Conservation (phyloP, 805 yeast species). For the Lipomyces yamadae region DNA sequence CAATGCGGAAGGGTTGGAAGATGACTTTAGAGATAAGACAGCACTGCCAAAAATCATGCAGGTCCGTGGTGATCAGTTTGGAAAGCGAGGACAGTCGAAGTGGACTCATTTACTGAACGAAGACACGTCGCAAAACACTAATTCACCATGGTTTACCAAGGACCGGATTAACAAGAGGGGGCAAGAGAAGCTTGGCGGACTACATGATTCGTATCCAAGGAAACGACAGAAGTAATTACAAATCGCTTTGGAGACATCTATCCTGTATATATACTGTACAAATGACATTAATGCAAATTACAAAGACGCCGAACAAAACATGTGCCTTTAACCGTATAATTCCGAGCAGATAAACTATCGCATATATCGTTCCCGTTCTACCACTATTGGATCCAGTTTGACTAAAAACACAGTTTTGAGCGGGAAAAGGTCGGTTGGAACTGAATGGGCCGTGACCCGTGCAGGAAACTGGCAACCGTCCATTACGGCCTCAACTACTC, state of each 20-base stretch:
- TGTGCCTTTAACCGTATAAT: background rate
- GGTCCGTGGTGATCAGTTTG: conserved; percentile 41
- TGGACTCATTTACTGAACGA: conserved; percentile 43
- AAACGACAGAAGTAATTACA: conserved; percentile 20
- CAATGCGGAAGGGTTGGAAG: conserved; percentile 41
- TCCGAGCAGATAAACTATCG: conserved; percentile 13
- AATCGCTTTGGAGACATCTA: background rate
- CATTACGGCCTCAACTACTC: conserved; percentile 79
- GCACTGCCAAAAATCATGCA: conserved; percentile 43
- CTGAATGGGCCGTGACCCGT: conserved; percentile 80
- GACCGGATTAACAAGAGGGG: conserved; percentile 21
- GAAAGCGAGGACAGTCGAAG: conserved; percentile 43
- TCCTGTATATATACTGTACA: background rate
- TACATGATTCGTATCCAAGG: conserved; percentile 20
- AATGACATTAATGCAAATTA: background rate
- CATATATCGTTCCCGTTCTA: conserved; percentile 56
- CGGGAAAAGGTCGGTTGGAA: conserved; percentile 63
- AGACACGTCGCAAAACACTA: conserved; percentile 41
- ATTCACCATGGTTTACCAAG: conserved; percentile 33
- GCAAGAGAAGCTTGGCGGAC: conserved; percentile 24
- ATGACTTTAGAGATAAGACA: conserved; percentile 43
- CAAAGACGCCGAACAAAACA: conserved; percentile 16
- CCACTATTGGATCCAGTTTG: conserved; percentile 64
- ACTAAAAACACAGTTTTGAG: conserved; percentile 75
- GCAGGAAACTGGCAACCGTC: conserved; percentile 76